phyloP scores from a whole-genome alignment of 73 alveolate genomes.

The Symbiodinium pilosum region DNA sequence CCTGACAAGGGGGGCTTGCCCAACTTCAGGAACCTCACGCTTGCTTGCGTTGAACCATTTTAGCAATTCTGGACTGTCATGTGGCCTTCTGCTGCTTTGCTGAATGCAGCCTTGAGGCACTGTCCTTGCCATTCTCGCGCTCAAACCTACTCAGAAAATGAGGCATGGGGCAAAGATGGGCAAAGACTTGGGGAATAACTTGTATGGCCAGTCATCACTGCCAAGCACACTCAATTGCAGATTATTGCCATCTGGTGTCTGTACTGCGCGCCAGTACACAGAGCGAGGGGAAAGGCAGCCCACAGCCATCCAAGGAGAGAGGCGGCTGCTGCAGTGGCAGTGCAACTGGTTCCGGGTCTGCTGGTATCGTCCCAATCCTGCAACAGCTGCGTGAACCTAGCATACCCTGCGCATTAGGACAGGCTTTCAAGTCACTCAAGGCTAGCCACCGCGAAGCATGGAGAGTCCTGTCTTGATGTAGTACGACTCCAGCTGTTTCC shows the following conservation, averaged over 20 bases:
- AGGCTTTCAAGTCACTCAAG: too few relatives aligned
- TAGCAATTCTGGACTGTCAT: too few relatives aligned
- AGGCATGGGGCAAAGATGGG: too few relatives aligned
- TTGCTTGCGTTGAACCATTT: too few relatives aligned
- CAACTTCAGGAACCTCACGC: too few relatives aligned
- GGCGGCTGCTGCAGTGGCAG: constrained; percentile 95
- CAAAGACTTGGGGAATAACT: not conserved
- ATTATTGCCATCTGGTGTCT: not conserved
- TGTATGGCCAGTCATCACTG: not conserved
- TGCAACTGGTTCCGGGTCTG: constrained; percentile 94
- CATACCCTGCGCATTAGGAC: too few relatives aligned
- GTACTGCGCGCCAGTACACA: constrained; percentile 65
- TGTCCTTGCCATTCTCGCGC: constrained; percentile 69
- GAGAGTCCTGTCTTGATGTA: constrained; percentile 41
- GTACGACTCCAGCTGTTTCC: constrained; percentile 29
- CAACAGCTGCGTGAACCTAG: too few relatives aligned
- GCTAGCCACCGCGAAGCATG: too few relatives aligned
- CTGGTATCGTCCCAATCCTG: constrained; percentile 80
- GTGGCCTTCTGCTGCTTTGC: constrained; percentile 2
- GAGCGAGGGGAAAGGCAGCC: constrained; percentile 96
- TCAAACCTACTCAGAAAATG: constrained; percentile 24
- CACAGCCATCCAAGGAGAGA: constrained; percentile 97
- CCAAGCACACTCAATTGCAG: not conserved
- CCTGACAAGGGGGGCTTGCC: constrained; percentile 9
- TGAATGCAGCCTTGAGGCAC: not conserved